Evolutionary conservation across 164 flowering plant species (phyloP).

Genomic region (Vitis rotundifolia): DNA sequence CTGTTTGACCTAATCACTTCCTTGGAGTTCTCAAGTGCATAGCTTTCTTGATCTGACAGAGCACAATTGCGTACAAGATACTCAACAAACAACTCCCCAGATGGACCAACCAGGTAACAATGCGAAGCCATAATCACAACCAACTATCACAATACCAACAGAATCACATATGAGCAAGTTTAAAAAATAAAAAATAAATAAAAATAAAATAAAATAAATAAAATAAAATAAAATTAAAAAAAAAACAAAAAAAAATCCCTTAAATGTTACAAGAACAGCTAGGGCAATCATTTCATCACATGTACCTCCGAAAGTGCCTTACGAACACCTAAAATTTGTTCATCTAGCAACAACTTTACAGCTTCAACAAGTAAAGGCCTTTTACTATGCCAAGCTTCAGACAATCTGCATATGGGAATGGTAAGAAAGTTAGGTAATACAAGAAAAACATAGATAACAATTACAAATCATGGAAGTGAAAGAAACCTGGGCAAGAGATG

Average conservation of each 20-base stretch:
- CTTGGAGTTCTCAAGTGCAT: constrained; percentile 39
- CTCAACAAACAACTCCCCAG: constrained; percentile 89
- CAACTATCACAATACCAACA: constrained; percentile 54
- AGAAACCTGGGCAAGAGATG: constrained; percentile 92
- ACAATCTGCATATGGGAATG: constrained; percentile 55
- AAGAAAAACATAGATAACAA: neutral
- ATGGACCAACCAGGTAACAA: constrained; percentile 86
- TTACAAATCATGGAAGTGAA: constrained; percentile 8
- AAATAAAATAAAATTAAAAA: too few relatives aligned
- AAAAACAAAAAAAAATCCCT: neutral
- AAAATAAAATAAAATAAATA: neutral
- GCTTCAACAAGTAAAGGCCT: constrained; percentile 78
- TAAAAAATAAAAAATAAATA: neutral
- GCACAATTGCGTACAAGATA: constrained; percentile 89
- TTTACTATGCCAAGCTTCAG: constrained; percentile 92
- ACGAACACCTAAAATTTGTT: constrained; percentile 66
- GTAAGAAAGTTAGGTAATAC: constrained; percentile 8
- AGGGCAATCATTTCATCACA: neutral
- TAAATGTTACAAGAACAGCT: neutral
- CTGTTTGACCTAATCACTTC: constrained; percentile 33
- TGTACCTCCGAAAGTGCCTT: constrained; percentile 91
- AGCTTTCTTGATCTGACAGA: constrained; percentile 52
- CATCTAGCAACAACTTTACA: constrained; percentile 74
- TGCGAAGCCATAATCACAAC: constrained; percentile 99
- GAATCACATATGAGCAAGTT: constrained; percentile 9